Conservation (phyloP, 202 grass and related monocot genomes). For the Dendrocalamus latiflorus region DNA sequence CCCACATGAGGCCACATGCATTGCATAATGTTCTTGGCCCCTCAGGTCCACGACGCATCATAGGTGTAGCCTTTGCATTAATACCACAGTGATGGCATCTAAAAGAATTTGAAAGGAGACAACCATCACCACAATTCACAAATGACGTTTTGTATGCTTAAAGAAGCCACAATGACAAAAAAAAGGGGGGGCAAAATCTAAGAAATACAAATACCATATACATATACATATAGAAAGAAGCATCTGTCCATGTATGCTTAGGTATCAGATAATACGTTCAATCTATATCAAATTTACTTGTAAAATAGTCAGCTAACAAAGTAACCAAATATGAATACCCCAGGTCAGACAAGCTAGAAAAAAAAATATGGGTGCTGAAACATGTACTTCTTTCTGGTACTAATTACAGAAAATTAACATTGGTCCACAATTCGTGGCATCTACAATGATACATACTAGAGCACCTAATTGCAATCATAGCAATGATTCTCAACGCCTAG, state of each 20-base stretch:
- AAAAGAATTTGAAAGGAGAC: constrained; percentile 19
- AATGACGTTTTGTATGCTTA: not conserved
- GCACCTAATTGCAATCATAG: not conserved
- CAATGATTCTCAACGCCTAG: not conserved
- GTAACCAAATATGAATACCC: constrained; percentile 1
- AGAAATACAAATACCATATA: not conserved
- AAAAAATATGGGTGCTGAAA: not conserved
- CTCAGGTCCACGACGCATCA: constrained; percentile 90
- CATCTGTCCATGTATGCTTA: not conserved
- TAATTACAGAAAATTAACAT: not conserved
- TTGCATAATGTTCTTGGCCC: constrained; percentile 92
- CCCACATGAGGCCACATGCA: constrained; percentile 94
- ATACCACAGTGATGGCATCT: constrained; percentile 87
- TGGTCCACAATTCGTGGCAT: not conserved
- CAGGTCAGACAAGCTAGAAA: not conserved
- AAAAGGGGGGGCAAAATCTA: not conserved
- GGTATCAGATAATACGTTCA: not conserved
- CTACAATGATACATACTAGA: constrained; percentile 21
- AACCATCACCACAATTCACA: constrained; percentile 25
- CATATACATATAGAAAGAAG: constrained; percentile 2
- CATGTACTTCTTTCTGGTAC: not conserved
- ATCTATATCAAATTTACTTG: constrained; percentile 11
- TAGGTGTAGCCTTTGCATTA: constrained; percentile 61
- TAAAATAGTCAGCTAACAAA: constrained; percentile 2
- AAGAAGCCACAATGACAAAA: not conserved